Evolutionary conservation across 1,284 basidiomycete genomes (phyloP).

Genomic region (Cystobasidium sp.): DNA sequence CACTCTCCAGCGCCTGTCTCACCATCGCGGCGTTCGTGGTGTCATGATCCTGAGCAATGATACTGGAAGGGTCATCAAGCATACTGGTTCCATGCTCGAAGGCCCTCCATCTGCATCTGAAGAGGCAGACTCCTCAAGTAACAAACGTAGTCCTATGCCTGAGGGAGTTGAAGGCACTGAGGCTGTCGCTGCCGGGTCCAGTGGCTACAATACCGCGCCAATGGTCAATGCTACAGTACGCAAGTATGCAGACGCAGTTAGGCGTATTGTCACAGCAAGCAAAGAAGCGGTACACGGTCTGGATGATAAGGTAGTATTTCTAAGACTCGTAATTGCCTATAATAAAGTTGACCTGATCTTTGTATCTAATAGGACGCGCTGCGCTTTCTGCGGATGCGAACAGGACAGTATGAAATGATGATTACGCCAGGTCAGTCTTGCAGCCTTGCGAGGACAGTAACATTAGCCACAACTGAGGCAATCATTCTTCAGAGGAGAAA

Average conservation of each 20-base stretch:
- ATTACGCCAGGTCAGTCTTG: constrained; percentile 78
- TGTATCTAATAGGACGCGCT: constrained; percentile 72
- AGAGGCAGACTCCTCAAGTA: not conserved
- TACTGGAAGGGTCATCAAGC: constrained; percentile 70
- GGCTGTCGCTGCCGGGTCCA: not conserved
- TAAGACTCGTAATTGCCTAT: constrained; percentile 56
- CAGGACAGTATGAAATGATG: constrained; percentile 87
- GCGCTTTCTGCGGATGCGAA: constrained; percentile 85
- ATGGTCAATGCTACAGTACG: constrained; percentile 66
- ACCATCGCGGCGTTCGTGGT: constrained; percentile 82
- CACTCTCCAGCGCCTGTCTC: constrained; percentile 73
- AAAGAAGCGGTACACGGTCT: constrained; percentile 73
- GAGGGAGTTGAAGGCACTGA: constrained; percentile 22
- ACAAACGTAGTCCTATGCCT: not conserved
- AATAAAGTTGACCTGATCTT: not conserved
- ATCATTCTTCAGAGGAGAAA: constrained; percentile 25
- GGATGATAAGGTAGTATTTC: constrained; percentile 61
- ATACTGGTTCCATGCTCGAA: constrained; percentile 83
- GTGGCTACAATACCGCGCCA: constrained; percentile 2
- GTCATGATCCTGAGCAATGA: constrained; percentile 71
- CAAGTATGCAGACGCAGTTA: constrained; percentile 77
- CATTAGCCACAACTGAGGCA: not conserved
- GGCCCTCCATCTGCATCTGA: constrained; percentile 57
- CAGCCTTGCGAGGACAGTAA: no score
- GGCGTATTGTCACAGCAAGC: constrained; percentile 75